Evolutionary conservation across 2,329 filamentous ascomycete genomes (phyloP).

Genomic region (Aspergillus quadrilineatus): DNA sequence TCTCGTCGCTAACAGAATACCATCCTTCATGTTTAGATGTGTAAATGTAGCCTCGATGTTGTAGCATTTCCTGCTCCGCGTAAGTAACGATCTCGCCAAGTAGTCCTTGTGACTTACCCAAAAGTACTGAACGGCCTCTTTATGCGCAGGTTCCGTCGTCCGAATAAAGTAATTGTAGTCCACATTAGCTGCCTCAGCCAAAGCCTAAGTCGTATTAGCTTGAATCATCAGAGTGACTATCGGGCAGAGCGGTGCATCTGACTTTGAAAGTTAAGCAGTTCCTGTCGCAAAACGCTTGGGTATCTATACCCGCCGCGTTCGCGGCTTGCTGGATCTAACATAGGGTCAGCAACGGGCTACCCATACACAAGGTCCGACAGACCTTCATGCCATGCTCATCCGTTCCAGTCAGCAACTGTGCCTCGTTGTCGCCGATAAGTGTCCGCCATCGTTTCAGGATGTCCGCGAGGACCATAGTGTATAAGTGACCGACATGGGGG

Average conservation of each 20-base stretch:
- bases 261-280: slow-evolving; percentile 76
- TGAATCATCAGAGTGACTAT: no score
- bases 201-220: slow-evolving; percentile 42
- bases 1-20: slow-evolving; percentile 97
- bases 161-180: slow-evolving; percentile 85
- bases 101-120: slow-evolving; percentile 58
- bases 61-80: slow-evolving; percentile 59
- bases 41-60: slow-evolving; percentile 76
- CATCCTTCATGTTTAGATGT: slow-evolving; percentile 84
- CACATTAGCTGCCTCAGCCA: slow-evolving; percentile 69
- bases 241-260: background rate
- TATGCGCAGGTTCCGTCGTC: slow-evolving; percentile 81
- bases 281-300: slow-evolving; percentile 84
- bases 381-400: slow-evolving; percentile 97
- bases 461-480: slow-evolving; percentile 87
- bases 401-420: slow-evolving; percentile 83
- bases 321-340: slow-evolving; percentile 77
- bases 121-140: slow-evolving; percentile 80
- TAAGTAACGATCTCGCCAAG: background rate
- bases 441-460: slow-evolving; percentile 88
- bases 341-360: slow-evolving; percentile 18
- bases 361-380: slow-evolving; percentile 4
- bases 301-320: slow-evolving; percentile 64
- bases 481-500: slow-evolving; percentile 92
- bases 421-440: slow-evolving; percentile 64